These are phyloP conservation scores for Microsporum canis DNA, from an alignment of 2,329 filamentous ascomycete species.

Conservation along the genomic window DNA sequence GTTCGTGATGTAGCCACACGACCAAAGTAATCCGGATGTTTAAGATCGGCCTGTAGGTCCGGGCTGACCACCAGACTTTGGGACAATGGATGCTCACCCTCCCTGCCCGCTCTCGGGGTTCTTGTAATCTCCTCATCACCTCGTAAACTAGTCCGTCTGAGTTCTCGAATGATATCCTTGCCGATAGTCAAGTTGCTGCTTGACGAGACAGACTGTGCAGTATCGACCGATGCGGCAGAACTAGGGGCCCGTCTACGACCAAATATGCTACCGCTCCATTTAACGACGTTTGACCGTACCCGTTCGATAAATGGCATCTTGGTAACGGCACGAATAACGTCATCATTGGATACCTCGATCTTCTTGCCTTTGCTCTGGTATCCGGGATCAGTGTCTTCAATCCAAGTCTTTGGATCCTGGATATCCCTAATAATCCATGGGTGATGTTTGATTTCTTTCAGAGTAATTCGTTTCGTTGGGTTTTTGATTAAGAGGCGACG, in stretches of 20 bases:
- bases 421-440: slow-evolving; percentile 79
- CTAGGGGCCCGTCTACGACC: slow-evolving; percentile 43
- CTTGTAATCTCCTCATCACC: slow-evolving; percentile 44
- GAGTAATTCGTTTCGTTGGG: slow-evolving; percentile 72
- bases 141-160: slow-evolving; percentile 45
- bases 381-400: slow-evolving; percentile 86
- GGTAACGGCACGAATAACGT: slow-evolving; percentile 81
- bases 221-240: slow-evolving; percentile 43
- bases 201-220: slow-evolving; percentile 44
- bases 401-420: slow-evolving; percentile 63
- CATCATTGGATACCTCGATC: slow-evolving; percentile 84
- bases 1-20: slow-evolving; percentile 8
- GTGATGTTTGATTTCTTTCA: slow-evolving; percentile 88
- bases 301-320: slow-evolving; percentile 79
- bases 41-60: slow-evolving; percentile 30
- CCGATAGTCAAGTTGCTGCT: slow-evolving; percentile 46
- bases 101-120: slow-evolving; percentile 39
- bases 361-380: slow-evolving; percentile 65
- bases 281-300: slow-evolving; percentile 64
- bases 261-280: slow-evolving; percentile 47
- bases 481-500: slow-evolving; percentile 76
- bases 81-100: slow-evolving; percentile 60
- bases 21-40: slow-evolving; percentile 27
- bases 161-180: slow-evolving; percentile 38
- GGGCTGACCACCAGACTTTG: slow-evolving; percentile 64